A percentile compares a stretch with the other conserved stretches of the same genome.
phyloP scores from a whole-genome alignment of 176 grass and related monocot genomes.

The Raddia guianensis region DNA sequence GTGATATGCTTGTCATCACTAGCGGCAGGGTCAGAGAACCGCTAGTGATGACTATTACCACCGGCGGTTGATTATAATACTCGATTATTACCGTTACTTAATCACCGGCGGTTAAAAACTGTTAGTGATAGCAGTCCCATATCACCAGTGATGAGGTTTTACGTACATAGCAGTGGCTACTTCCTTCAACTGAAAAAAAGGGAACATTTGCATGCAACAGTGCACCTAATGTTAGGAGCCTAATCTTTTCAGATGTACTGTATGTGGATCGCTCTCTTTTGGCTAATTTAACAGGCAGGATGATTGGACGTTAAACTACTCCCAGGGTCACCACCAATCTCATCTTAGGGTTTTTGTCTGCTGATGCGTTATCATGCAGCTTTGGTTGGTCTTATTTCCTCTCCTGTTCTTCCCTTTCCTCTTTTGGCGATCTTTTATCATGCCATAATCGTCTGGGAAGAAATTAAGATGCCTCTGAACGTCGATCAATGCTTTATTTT shows the following conservation, averaged over 20 bases:
- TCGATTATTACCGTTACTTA: too few relatives aligned
- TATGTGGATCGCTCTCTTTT: neutral
- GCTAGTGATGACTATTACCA: too few relatives aligned
- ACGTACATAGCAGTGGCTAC: too few relatives aligned
- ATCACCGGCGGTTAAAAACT: too few relatives aligned
- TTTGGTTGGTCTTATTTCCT: neutral
- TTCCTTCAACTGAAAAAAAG: too few relatives aligned
- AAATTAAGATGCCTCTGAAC: neutral
- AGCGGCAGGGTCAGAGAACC: too few relatives aligned
- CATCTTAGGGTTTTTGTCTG: neutral
- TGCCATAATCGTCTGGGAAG: neutral
- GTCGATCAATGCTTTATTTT: neutral
- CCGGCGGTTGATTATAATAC: too few relatives aligned
- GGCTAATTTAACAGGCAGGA: neutral
- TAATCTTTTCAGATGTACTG: neutral
- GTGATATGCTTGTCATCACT: too few relatives aligned
- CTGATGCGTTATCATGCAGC: neutral
- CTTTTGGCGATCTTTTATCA: neutral
- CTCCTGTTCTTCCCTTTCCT: neutral
- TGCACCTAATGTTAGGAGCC: neutral
- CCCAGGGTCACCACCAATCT: neutral
- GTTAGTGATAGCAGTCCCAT: too few relatives aligned
- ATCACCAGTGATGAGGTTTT: too few relatives aligned
- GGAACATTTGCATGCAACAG: too few relatives aligned
- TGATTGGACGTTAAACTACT: neutral